Evolutionary conservation across 2,329 filamentous ascomycete genomes (phyloP), one percentile per base, ranked within the genome.

Genomic region (Pseudocercospora crystallina): DNA sequence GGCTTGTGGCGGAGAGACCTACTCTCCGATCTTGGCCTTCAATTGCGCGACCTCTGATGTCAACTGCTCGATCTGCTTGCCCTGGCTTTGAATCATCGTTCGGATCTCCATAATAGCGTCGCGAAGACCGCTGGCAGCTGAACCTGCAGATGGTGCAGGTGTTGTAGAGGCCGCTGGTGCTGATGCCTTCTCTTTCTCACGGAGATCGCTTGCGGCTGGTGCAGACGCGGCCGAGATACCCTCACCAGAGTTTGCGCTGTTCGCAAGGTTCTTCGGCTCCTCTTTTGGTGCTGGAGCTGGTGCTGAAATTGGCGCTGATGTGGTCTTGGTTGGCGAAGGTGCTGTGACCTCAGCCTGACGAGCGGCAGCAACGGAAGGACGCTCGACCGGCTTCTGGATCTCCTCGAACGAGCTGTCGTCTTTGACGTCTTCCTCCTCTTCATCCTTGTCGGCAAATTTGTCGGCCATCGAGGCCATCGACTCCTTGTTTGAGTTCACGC

Each of bases 371-470:
- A 59, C 59, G 2, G 72, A 63, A 15, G 74, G 74, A 40, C 87
- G 85, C 61, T 89, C 86, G 9, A 81, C 74, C 14, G 89, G 88
- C 66, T 89, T 90, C 30, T 86, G 71, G 30, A 94, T 80, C 66
- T 96, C 90, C 67, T 96, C 91, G 60, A 96, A 96, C 72, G 86
- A 89, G 1, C 89, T 92, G 26, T 81, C 79, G 39, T 85, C 84
- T 26, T 80, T 79, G 40, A 85, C 83, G 13, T 82, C 77, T 2
- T 80, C 78, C 8, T 76, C 75, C 2, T 74, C 72, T 1, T 82
- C 80, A n/a, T 81, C 81, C 9, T 83, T 80, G 5, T 95, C 90
- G 61, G 90, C 86, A 72, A 89, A 96, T 71, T 89, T 95, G 69
- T 82, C 84, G 8, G 90, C 91, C 78, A 94, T 86, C 48, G 84